Percentiles rank a stretch among this genome's conserved stretches.
These are phyloP conservation scores for Colletotrichum australisinense DNA, from an alignment of 2,329 filamentous ascomycete genomes.

Conservation along the genomic window DNA sequence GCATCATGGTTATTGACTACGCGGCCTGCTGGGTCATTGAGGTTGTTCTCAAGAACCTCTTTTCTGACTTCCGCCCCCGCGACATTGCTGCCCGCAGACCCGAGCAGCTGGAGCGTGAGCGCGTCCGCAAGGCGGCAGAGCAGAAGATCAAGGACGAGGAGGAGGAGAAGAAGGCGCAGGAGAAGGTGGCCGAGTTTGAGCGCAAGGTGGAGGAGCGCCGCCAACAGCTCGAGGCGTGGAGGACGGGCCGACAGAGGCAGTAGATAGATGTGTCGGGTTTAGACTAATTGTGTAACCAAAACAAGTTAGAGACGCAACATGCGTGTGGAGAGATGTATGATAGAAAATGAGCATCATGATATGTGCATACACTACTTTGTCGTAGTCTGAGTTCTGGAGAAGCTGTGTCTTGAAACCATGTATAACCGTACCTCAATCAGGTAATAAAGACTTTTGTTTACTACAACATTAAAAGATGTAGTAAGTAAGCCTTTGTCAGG, in stretches of 20 bases:
- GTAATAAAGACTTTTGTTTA: no score
- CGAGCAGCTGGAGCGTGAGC: constrained; percentile 86
- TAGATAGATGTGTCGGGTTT: constrained; percentile 24
- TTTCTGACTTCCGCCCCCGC: constrained; percentile 92
- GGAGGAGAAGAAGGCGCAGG: constrained; percentile 63
- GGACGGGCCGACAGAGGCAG: constrained; percentile 46
- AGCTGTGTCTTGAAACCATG: no score
- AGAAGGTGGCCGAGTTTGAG: constrained; percentile 71
- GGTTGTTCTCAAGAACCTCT: constrained; percentile 83
- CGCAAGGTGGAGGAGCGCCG: constrained; percentile 64
- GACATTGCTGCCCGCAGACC: constrained; percentile 89
- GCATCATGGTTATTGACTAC: constrained; percentile 89
- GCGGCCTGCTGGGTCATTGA: constrained; percentile 89
- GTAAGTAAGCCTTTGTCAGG: no score
- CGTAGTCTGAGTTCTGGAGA: no score
- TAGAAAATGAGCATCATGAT: neutral
- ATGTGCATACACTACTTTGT: neutral
- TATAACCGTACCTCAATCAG: no score
- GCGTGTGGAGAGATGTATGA: constrained; percentile 10
- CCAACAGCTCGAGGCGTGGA: constrained; percentile 60
- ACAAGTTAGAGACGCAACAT: neutral
- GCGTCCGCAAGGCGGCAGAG: constrained; percentile 72
- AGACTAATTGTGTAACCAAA: neutral
- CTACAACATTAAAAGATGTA: no score
- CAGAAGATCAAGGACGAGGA: constrained; percentile 59